Conservation (phyloP, 805 yeast species). For the Saccharomycopsis vini region DNA sequence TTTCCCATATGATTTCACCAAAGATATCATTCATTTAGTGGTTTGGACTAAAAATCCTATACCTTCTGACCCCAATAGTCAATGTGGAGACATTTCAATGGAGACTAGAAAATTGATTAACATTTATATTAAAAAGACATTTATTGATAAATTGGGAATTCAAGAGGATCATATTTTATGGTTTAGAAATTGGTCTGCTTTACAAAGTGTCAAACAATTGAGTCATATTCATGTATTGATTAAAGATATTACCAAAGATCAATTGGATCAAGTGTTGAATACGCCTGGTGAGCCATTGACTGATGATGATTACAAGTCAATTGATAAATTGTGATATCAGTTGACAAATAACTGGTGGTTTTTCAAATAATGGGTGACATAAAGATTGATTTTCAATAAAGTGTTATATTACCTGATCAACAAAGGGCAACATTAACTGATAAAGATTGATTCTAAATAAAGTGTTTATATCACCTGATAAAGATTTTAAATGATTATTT, state of each 20-base stretch:
- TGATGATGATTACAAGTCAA: too few relatives aligned
- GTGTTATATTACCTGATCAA: too few relatives aligned
- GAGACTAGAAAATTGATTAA: slow-evolving; percentile 35
- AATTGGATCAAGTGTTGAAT: slow-evolving; percentile 5
- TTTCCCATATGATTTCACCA: slow-evolving; percentile 57
- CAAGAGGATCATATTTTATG: slow-evolving; percentile 38
- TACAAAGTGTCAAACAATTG: slow-evolving; percentile 58
- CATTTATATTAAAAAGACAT: slow-evolving; percentile 38
- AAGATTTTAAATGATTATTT: too few relatives aligned
- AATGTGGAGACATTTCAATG: slow-evolving; percentile 42
- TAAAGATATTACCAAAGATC: slow-evolving; percentile 29
- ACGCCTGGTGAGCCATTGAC: slow-evolving; percentile 2
- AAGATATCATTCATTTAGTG: slow-evolving; percentile 46
- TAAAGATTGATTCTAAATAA: too few relatives aligned
- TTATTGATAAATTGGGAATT: slow-evolving; percentile 34
- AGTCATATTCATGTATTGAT: slow-evolving; percentile 66
- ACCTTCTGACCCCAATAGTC: slow-evolving; percentile 40
- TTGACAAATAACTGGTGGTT: too few relatives aligned
- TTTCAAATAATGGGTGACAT: too few relatives aligned
- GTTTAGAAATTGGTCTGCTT: slow-evolving; percentile 64
- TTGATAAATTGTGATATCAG: too few relatives aligned
- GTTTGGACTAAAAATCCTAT: slow-evolving; percentile 59
- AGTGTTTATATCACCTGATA: too few relatives aligned
- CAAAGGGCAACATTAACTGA: too few relatives aligned
- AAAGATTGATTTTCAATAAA: too few relatives aligned